Conservation (phyloP, 2,329 filamentous ascomycete genomes). For the Aspergillus persii region DNA sequence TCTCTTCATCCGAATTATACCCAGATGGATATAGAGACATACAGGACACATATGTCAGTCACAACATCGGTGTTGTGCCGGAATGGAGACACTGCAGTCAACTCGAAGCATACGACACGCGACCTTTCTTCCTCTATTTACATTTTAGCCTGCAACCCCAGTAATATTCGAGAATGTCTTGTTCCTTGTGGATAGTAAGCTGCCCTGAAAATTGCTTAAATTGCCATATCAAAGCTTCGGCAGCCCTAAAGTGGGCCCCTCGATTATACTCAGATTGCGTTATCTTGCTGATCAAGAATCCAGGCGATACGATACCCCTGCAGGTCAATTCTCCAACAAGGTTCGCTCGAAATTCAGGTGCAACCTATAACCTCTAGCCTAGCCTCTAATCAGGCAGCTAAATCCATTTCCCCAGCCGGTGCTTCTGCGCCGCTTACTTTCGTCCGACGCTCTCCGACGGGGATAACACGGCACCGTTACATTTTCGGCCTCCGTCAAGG, state of each 20-base stretch:
- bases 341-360: not conserved
- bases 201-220: conserved; percentile 23
- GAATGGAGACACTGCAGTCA: no score
- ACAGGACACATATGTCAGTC: no score
- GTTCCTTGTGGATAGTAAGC: conserved; percentile 26
- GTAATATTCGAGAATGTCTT: no score
- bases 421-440: not conserved
- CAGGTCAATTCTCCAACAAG: not conserved
- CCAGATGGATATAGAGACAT: no score
- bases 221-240: not conserved
- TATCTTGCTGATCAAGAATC: not conserved
- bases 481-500: not conserved
- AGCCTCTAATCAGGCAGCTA: not conserved
- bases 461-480: not conserved
- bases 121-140: no score
- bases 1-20: no score
- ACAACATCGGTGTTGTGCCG: no score
- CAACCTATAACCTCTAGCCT: not conserved
- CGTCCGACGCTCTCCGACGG: not conserved
- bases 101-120: no score
- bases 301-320: not conserved
- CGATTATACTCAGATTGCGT: not conserved
- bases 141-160: no score
- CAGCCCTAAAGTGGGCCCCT: not conserved
- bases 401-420: not conserved